phyloP scores from a whole-genome alignment of 202 grass and related monocot genomes.

The Hordeum pubiflorum region DNA sequence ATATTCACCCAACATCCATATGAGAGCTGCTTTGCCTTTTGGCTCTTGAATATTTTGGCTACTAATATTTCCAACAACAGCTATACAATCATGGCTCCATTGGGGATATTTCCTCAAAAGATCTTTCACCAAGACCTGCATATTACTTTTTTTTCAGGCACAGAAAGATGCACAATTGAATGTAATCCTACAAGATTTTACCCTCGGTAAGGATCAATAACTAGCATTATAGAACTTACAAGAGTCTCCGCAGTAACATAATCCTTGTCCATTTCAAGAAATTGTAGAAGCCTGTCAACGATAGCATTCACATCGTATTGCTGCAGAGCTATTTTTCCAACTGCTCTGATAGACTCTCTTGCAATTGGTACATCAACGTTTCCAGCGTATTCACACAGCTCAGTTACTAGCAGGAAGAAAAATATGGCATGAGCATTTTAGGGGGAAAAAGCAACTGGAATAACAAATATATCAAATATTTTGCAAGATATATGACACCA shows the following conservation, averaged over 20 bases:
- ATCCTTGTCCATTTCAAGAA: constrained; percentile 99
- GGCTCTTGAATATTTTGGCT: constrained; percentile 98
- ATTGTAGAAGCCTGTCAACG: constrained; percentile 97
- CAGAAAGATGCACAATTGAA: constrained; percentile 11
- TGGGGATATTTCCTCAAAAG: constrained; percentile 94
- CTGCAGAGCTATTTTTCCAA: constrained; percentile 97
- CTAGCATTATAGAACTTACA: constrained; percentile 38
- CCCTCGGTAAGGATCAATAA: background rate
- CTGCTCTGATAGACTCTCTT: constrained; percentile 90
- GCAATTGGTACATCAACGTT: constrained; percentile 96
- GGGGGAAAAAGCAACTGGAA: constrained; percentile 6
- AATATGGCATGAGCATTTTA: background rate
- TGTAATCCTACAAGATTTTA: background rate
- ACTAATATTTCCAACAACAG: constrained; percentile 99
- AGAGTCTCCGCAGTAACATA: constrained; percentile 98
- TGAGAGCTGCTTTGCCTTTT: constrained; percentile 89
- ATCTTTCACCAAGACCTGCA: constrained; percentile 97
- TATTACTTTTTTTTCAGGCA: constrained; percentile 17
- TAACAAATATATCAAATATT: constrained; percentile 22
- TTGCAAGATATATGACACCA: background rate
- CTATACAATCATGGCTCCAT: constrained; percentile 99
- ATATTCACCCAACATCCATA: constrained; percentile 99
- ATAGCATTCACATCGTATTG: constrained; percentile 99
- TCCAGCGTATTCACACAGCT: constrained; percentile 97
- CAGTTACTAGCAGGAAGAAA: constrained; percentile 58